phyloP scores from a whole-genome alignment of 192 early-diverging fungal genomes.

The Podila clonocystis region DNA sequence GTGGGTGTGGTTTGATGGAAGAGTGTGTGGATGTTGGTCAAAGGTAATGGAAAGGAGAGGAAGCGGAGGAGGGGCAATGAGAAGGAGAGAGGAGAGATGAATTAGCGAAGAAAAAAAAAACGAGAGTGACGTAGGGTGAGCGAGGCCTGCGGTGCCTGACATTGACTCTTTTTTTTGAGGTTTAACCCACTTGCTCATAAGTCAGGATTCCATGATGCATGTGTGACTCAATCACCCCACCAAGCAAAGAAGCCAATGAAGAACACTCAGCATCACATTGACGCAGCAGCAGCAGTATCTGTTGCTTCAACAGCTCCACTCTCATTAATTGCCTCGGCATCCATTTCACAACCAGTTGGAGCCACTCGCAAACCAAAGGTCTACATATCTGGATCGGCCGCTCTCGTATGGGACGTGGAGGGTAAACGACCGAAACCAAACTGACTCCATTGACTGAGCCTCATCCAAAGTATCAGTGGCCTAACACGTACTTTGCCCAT shows the following conservation, averaged over 20 bases:
- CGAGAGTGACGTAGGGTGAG: not conserved
- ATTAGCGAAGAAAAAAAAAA: not conserved
- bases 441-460: not conserved
- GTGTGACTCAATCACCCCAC: too few relatives aligned
- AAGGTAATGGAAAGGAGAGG: constrained; percentile 7
- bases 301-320: too few relatives aligned
- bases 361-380: constrained; percentile 3
- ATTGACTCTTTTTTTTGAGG: not conserved
- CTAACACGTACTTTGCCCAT: not conserved
- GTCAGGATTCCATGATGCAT: not conserved
- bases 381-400: constrained; percentile 18
- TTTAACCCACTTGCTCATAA: not conserved
- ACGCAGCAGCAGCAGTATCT: not conserved
- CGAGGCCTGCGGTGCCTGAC: not conserved
- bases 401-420: constrained; percentile 38
- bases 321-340: too few relatives aligned
- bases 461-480: not conserved
- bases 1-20: too few relatives aligned
- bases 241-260: too few relatives aligned
- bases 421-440: constrained; percentile 2
- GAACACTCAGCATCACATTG: not conserved
- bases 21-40: too few relatives aligned
- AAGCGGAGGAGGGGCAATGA: not conserved
- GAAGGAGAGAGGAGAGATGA: not conserved
- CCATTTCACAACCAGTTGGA: not conserved